Base-by-base conservation (phyloP, 495 filamentous ascomycete genomes). In the Rhizodiscina lignyota region DNA sequence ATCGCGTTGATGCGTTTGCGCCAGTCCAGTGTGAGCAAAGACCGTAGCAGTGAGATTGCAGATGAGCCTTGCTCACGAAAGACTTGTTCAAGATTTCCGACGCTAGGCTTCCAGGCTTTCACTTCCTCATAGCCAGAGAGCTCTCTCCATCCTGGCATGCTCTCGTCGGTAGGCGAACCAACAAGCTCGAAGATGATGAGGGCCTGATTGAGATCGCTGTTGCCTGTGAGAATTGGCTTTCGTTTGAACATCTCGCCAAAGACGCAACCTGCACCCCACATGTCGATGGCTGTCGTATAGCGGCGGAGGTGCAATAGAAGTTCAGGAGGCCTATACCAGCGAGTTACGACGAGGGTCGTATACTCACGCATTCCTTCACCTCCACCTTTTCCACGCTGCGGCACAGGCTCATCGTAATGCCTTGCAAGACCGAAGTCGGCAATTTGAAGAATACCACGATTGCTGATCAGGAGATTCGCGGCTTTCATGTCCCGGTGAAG, bases 401-500 rank as follows among this genome's bases (percentile, higher is more conserved):
- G 89, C 23, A 79, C 69, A 0, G 69, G 67, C 45, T 92, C 89
- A 43, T 94, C 84, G 45, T 87, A 99, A 40, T 92, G 84, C 45
- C 89, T 68, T 22, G 89, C 89, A 22, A 99, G 64, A 31, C 89
- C 89, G 47, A 99, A 99, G 61, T 99, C 89, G 20, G 85, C 89
- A 56, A 99, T 96, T 50, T 94, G 85, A 31, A 99, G 70, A 37
- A 93, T 77, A 11, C 89, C 89, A 28, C 70, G 68, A 53, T 99
- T 99, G 57, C 79, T 92, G 55, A 99, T 96, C 31, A 99, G 70
- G 1, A 99, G 68, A 52, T 99, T 99, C 42, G 89, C 89, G 13
- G 89, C 89, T 24, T 97, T 97, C 89, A 97, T 94, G 48, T 97
- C 89, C 53, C 89, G 74, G 54, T 97, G 89, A 12, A 97, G 58